A percentile compares a stretch with the other conserved stretches of the same genome.
Evolutionary conservation across 495 filamentous ascomycete species (phyloP).

Genomic region (Articulospora tetracladia): DNA sequence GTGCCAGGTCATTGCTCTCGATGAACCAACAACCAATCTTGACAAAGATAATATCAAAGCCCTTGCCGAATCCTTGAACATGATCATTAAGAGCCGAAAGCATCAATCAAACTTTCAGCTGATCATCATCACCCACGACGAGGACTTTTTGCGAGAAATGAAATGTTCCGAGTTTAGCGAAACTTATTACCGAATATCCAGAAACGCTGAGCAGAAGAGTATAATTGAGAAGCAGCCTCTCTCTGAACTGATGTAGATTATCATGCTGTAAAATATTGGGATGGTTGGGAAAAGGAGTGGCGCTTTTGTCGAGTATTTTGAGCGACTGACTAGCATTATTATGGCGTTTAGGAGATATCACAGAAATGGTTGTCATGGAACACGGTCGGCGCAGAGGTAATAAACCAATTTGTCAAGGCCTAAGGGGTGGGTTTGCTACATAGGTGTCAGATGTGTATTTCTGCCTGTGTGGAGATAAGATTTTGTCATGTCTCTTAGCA

Average conservation of each 20-base stretch:
- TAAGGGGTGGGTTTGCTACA: too few species aligned
- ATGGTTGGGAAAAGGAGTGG: not conserved
- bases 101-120: conserved; percentile 93
- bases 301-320: not conserved
- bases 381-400: too few species aligned
- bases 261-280: not conserved
- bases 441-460: too few species aligned
- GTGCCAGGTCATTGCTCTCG: conserved; percentile 75
- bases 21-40: conserved; percentile 97
- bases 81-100: conserved; percentile 81
- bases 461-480: too few species aligned
- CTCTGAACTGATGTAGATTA: conserved; percentile 29
- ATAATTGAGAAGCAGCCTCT: conserved; percentile 73
- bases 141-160: conserved; percentile 93
- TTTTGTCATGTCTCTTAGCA: too few species aligned
- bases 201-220: conserved; percentile 84
- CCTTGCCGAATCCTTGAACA: conserved; percentile 77
- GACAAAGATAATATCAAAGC: conserved; percentile 91
- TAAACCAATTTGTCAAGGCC: too few species aligned
- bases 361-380: not conserved
- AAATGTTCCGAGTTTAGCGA: conserved; percentile 92
- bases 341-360: not conserved
- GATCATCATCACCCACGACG: conserved; percentile 98
- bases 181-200: conserved; percentile 79
- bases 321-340: not conserved